Conservation (phyloP, 768 basidiomycete genomes). For the Cystobasidiopsis lactophilus region DNA sequence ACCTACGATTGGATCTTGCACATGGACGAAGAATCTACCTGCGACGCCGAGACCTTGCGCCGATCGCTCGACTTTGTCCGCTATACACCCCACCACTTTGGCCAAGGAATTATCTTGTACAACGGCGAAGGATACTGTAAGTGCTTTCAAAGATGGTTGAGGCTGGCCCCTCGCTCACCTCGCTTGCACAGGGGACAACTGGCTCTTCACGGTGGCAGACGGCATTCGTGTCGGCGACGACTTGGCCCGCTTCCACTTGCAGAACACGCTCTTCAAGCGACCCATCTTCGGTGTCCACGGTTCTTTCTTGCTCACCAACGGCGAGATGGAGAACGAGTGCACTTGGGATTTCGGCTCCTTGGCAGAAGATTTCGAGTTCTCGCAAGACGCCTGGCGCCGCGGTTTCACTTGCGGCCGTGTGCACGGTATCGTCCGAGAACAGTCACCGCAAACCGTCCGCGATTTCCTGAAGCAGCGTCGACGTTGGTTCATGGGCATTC, state of each 20-base stretch:
- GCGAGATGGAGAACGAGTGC: constrained; percentile 23
- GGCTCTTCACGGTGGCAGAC: constrained; percentile 23
- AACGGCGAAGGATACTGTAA: constrained; percentile 20
- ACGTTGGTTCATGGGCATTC: constrained; percentile 23
- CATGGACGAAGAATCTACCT: constrained; percentile 23
- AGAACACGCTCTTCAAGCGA: constrained; percentile 20
- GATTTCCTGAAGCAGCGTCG: constrained; percentile 25
- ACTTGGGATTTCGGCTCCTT: constrained; percentile 24
- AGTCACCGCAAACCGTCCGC: constrained; percentile 21
- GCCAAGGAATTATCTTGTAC: constrained; percentile 24
- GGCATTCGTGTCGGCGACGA: constrained; percentile 24
- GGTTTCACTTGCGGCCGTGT: constrained; percentile 23
- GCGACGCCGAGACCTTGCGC: constrained; percentile 21
- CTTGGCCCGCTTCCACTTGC: constrained; percentile 23
- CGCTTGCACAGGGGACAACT: constrained; percentile 20
- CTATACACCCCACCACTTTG: constrained; percentile 23
- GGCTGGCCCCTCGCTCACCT: not conserved
- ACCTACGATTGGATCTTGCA: constrained; percentile 22
- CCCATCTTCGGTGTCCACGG: constrained; percentile 23
- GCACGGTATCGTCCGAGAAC: constrained; percentile 22
- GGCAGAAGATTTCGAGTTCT: constrained; percentile 24
- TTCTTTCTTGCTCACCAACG: constrained; percentile 23
- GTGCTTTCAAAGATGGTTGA: not conserved
- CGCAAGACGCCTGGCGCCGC: constrained; percentile 22
- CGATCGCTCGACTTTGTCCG: constrained; percentile 22